Percentiles rank a stretch among this genome's conserved stretches.
phyloP scores from a whole-genome alignment of 805 yeast species.

The Candida silvicultrix region DNA sequence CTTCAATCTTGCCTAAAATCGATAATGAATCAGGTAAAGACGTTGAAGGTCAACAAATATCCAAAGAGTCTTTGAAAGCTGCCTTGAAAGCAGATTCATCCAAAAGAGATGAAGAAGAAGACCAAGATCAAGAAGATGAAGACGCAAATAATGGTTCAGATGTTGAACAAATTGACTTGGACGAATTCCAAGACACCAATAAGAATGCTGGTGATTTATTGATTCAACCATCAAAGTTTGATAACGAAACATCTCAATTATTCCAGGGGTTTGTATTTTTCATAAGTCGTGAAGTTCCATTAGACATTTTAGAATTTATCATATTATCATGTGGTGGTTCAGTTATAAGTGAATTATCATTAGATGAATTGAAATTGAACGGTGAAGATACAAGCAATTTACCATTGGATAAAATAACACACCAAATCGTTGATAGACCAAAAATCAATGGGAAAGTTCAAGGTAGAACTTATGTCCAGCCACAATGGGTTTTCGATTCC shows the following conservation, averaged over 20 bases:
- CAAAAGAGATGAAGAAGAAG: slow-evolving; percentile 31
- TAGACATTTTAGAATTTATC: slow-evolving; percentile 84
- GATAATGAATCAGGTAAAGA: slow-evolving; percentile 22
- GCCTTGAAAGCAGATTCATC: slow-evolving; percentile 35
- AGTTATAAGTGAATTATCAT: slow-evolving; percentile 77
- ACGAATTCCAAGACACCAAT: slow-evolving; percentile 60
- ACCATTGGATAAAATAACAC: slow-evolving; percentile 71
- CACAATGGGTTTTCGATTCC: slow-evolving; percentile 96
- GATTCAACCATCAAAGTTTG: slow-evolving; percentile 60
- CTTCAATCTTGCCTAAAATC: slow-evolving; percentile 13
- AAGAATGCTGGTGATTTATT: slow-evolving; percentile 63
- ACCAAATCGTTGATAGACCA: slow-evolving; percentile 94
- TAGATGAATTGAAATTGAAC: slow-evolving; percentile 57
- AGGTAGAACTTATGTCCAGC: slow-evolving; percentile 92
- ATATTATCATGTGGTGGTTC: slow-evolving; percentile 83
- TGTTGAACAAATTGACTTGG: slow-evolving; percentile 49
- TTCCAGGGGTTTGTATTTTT: slow-evolving; percentile 75
- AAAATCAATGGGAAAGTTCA: slow-evolving; percentile 67
- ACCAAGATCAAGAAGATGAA: slow-evolving; percentile 25
- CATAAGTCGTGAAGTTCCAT: slow-evolving; percentile 92
- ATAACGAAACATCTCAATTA: slow-evolving; percentile 55
- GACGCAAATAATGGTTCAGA: slow-evolving; percentile 26
- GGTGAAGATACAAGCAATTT: slow-evolving; percentile 33
- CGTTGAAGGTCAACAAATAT: slow-evolving; percentile 25
- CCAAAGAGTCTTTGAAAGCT: slow-evolving; percentile 45